These are phyloP conservation scores for Amphichorda felina DNA, from an alignment of 2,329 filamentous ascomycete species.

Conservation along the genomic window DNA sequence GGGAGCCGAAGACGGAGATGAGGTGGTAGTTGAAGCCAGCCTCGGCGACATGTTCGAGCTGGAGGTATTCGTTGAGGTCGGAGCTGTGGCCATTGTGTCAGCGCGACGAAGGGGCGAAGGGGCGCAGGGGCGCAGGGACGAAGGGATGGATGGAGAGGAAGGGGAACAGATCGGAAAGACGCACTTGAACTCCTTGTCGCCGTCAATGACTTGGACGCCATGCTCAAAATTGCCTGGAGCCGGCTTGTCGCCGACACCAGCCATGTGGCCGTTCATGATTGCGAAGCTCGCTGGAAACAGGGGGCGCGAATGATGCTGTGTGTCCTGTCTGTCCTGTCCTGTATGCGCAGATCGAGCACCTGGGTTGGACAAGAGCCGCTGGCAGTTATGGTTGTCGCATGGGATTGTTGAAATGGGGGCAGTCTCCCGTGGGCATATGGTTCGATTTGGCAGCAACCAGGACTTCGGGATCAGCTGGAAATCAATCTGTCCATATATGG, in stretches of 20 bases:
- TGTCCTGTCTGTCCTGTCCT: constrained; percentile 3
- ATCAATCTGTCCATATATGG: constrained; percentile 1
- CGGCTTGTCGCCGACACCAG: constrained; percentile 55
- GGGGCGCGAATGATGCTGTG: constrained; percentile 3
- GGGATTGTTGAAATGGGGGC: neutral
- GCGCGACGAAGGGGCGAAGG: neutral
- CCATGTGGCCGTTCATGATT: constrained; percentile 70
- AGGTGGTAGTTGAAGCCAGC: constrained; percentile 98
- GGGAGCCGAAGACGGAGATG: constrained; percentile 96
- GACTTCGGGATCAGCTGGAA: too few relatives aligned
- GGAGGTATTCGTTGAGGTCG: constrained; percentile 72
- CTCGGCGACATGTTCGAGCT: constrained; percentile 65
- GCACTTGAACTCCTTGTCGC: constrained; percentile 92
- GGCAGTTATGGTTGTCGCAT: neutral
- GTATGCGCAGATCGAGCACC: neutral
- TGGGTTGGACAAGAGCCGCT: too few relatives aligned
- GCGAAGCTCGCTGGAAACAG: too few relatives aligned
- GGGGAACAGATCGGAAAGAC: constrained; percentile 17
- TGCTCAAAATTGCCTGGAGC: constrained; percentile 65
- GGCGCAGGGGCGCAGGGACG: neutral
- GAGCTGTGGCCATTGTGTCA: constrained; percentile 34
- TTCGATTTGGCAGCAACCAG: too few relatives aligned
- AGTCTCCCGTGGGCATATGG: neutral
- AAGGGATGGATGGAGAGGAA: neutral
- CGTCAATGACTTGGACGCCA: constrained; percentile 91